A percentile compares a stretch with the other conserved stretches of the same genome.
Conservation (phyloP, 2,329 filamentous ascomycete genomes). For the Juglanconis sp. region DNA sequence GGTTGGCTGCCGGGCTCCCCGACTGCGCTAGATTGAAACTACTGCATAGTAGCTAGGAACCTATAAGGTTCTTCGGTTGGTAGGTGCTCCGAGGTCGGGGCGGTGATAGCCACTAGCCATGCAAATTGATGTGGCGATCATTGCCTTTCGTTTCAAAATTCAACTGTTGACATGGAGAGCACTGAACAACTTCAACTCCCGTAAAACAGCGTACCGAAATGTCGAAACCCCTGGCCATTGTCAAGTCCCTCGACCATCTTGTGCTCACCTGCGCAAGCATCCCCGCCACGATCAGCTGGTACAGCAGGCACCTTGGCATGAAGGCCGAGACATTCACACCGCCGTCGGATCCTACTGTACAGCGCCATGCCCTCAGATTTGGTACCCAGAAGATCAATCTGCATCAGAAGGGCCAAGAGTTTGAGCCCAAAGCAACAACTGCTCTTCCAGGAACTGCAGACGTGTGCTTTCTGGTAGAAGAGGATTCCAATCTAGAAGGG, state of each 20-base stretch:
- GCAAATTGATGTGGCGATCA: too few species aligned
- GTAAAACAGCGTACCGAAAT: not conserved
- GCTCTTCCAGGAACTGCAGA: constrained; percentile 57
- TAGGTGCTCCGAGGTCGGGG: too few species aligned
- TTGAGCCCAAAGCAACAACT: constrained; percentile 54
- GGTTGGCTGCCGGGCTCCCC: too few species aligned
- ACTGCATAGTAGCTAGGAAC: too few species aligned
- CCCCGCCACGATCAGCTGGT: constrained; percentile 49
- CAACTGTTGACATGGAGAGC: not conserved
- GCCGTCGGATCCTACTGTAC: constrained; percentile 30
- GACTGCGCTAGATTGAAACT: too few species aligned
- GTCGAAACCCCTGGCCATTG: constrained; percentile 28
- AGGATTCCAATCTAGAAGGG: constrained; percentile 39
- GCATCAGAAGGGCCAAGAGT: constrained; percentile 55
- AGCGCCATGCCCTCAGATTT: constrained; percentile 53
- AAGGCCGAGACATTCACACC: constrained; percentile 48
- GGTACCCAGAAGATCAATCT: constrained; percentile 61
- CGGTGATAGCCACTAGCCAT: too few species aligned
- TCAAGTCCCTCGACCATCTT: constrained; percentile 54
- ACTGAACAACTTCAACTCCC: not conserved
- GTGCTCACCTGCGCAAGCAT: constrained; percentile 57
- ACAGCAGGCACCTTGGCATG: constrained; percentile 56
- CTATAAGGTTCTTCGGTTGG: too few species aligned
- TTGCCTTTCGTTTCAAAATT: too few species aligned
- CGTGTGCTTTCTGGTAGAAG: constrained; percentile 56